Conservation (phyloP, 1,284 basidiomycete genomes). For the Leccinum cinnamomeum region DNA sequence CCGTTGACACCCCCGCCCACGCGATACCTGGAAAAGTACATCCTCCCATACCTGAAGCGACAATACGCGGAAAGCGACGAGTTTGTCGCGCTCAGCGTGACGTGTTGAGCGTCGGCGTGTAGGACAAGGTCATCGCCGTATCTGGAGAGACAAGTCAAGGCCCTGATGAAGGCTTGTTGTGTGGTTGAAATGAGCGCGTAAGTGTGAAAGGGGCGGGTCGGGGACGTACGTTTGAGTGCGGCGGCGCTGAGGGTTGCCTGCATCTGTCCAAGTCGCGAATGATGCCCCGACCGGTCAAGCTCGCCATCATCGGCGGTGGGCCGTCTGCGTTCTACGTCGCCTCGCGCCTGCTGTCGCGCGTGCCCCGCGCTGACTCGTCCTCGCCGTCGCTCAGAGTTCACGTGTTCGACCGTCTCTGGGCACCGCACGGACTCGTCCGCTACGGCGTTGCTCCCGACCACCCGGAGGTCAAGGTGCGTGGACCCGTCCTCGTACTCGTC, state of each 20-base stretch:
- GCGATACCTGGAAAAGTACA: constrained; percentile 69
- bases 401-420: constrained; percentile 91
- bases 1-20: constrained; percentile 36
- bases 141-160: constrained; percentile 69
- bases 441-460: constrained; percentile 99
- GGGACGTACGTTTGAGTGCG: constrained; percentile 47
- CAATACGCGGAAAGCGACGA: constrained; percentile 77
- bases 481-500: constrained; percentile 2
- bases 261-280: constrained; percentile 27
- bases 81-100: constrained; percentile 72
- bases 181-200: constrained; percentile 18
- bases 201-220: neutral
- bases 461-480: constrained; percentile 91
- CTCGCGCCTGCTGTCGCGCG: constrained; percentile 70
- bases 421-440: constrained; percentile 92
- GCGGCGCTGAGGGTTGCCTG: constrained; percentile 48
- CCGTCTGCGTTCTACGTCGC: constrained; percentile 97
- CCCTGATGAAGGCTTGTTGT: constrained; percentile 64
- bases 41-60: constrained; percentile 66
- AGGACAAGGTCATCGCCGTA: constrained; percentile 79
- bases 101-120: constrained; percentile 55
- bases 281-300: constrained; percentile 44
- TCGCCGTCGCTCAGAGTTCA: constrained; percentile 64
- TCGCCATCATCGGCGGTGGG: constrained; percentile 87
- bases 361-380: constrained; percentile 45